Conservation (phyloP, 2,329 filamentous ascomycete species). For the Lachnellula hyalina region DNA sequence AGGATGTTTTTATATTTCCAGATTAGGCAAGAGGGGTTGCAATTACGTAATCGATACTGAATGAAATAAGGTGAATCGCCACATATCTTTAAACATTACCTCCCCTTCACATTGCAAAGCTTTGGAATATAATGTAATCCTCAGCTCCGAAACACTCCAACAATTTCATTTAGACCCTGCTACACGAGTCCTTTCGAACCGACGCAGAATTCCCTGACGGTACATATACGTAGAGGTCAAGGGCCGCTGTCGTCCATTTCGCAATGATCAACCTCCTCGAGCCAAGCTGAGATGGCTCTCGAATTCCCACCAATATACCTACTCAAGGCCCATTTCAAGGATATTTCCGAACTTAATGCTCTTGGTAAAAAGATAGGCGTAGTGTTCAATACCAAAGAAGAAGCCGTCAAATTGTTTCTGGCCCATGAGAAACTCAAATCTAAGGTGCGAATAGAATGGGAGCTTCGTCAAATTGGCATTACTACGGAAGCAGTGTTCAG, state of each 20-base stretch:
- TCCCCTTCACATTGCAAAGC: too few relatives aligned
- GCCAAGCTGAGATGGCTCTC: slow-evolving; percentile 15
- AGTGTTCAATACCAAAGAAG: slow-evolving; percentile 68
- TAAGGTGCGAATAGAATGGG: slow-evolving; percentile 67
- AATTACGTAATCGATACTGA: background rate
- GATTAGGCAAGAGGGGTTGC: background rate
- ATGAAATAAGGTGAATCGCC: background rate
- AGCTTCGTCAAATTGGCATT: slow-evolving; percentile 65
- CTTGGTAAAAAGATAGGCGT: slow-evolving; percentile 61
- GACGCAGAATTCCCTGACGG: too few relatives aligned
- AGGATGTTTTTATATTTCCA: background rate
- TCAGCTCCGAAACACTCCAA: background rate
- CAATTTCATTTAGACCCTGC: background rate
- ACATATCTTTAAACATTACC: too few relatives aligned
- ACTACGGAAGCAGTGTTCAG: slow-evolving; percentile 22
- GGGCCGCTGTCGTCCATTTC: background rate
- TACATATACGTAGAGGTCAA: too few relatives aligned
- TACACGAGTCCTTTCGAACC: background rate
- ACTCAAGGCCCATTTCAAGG: slow-evolving; percentile 36
- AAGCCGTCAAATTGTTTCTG: slow-evolving; percentile 43
- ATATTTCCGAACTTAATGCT: slow-evolving; percentile 46
- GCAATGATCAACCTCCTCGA: background rate
- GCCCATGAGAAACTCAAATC: slow-evolving; percentile 69
- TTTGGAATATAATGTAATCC: too few relatives aligned
- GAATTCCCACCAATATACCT: slow-evolving; percentile 54